Evolutionary conservation across 441 rosid genomes (phyloP).

Genomic region (Eutrema salsugineum): DNA sequence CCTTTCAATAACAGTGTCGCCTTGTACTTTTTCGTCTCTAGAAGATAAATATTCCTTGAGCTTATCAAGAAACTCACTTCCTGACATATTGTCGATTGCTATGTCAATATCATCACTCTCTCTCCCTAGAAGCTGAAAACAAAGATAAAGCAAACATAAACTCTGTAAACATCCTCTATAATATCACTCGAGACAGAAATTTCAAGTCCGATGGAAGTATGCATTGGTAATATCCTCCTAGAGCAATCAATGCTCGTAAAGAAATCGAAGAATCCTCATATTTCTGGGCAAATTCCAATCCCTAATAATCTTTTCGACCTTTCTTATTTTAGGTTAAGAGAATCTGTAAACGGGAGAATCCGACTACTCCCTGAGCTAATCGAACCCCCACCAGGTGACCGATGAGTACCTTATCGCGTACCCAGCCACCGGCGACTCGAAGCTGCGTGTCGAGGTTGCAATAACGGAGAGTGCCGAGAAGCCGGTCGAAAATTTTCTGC

Average conservation of each 20-base stretch:
- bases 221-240: background rate
- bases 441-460: constrained; percentile 71
- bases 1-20: constrained; percentile 76
- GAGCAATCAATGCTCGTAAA: background rate
- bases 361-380: background rate
- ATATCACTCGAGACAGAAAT: background rate
- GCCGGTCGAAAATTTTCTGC: constrained; percentile 60
- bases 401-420: constrained; percentile 84
- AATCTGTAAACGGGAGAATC: background rate
- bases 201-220: background rate
- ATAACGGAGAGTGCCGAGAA: constrained; percentile 55
- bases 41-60: constrained; percentile 62
- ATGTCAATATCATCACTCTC: constrained; percentile 90
- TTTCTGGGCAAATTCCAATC: background rate
- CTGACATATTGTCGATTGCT: constrained; percentile 81
- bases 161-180: background rate
- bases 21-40: constrained; percentile 63
- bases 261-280: background rate
- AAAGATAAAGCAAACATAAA: background rate
- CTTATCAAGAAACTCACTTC: constrained; percentile 78
- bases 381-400: background rate
- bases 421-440: constrained; percentile 99
- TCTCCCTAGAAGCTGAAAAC: constrained; percentile 75
- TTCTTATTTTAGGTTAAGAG: background rate
- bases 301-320: background rate